A percentile compares a stretch with the other conserved stretches of the same genome.
Evolutionary conservation across 305 asterid species (phyloP).

Genomic region (Stenogyne calaminthoides): DNA sequence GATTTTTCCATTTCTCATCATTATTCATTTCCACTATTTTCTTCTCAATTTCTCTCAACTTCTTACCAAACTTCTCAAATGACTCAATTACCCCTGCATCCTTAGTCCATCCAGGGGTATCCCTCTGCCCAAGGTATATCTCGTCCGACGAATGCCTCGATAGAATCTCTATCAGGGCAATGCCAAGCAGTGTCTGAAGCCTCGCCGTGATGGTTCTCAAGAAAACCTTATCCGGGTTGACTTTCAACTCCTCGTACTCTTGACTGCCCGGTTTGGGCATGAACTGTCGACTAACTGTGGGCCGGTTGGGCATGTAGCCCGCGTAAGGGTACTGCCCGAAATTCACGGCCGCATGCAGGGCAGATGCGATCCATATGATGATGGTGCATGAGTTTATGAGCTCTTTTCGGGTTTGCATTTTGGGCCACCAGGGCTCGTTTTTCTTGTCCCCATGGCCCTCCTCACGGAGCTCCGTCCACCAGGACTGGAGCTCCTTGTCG

Average conservation of each 20-base stretch:
- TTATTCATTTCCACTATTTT: constrained; percentile 40
- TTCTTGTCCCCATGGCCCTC: constrained; percentile 52
- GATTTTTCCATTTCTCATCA: constrained; percentile 41
- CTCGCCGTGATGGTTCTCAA: constrained; percentile 48
- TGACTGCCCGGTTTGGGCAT: constrained; percentile 48
- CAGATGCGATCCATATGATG: constrained; percentile 58
- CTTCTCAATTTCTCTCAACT: constrained; percentile 38
- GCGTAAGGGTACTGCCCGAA: constrained; percentile 58
- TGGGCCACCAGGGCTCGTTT: constrained; percentile 50
- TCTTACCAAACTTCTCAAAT: constrained; percentile 41
- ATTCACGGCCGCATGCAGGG: constrained; percentile 56
- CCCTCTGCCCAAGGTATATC: constrained; percentile 50
- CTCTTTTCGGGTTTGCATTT: constrained; percentile 42
- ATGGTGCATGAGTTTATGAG: constrained; percentile 43
- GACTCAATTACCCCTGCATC: constrained; percentile 37
- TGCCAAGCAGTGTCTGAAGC: constrained; percentile 44
- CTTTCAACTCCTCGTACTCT: constrained; percentile 43
- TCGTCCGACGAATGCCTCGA: constrained; percentile 57
- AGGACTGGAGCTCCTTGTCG: constrained; percentile 43
- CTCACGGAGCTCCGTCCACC: constrained; percentile 52
- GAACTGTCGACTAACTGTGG: constrained; percentile 47
- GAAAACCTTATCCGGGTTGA: constrained; percentile 45
- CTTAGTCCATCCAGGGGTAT: constrained; percentile 42
- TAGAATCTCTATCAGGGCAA: constrained; percentile 47
- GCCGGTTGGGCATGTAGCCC: constrained; percentile 60